Percentiles rank a stretch among this genome's conserved stretches.
Conservation (phyloP, 768 basidiomycete species). For the Suillus subluteus region DNA sequence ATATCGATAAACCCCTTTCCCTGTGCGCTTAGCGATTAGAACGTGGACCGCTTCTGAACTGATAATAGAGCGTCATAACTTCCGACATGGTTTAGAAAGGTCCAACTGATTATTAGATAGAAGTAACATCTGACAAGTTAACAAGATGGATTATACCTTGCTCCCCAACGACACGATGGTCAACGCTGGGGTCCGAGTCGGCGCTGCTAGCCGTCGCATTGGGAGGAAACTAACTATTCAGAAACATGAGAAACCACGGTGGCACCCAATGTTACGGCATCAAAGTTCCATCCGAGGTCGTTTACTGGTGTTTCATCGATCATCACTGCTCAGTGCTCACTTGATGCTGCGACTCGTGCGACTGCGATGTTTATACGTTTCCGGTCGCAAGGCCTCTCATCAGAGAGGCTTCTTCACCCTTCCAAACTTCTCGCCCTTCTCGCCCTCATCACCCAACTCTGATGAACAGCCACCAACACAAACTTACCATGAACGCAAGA, state of each 20-base stretch:
- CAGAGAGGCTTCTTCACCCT: slow-evolving; percentile 52
- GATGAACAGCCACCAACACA: slow-evolving; percentile 48
- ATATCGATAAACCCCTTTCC: not conserved
- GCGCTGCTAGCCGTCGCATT: not conserved
- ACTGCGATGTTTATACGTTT: slow-evolving; percentile 13
- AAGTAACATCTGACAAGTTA: not conserved
- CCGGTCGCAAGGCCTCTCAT: slow-evolving; percentile 8
- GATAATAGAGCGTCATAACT: not conserved
- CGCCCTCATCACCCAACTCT: slow-evolving; percentile 37
- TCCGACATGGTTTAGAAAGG: not conserved
- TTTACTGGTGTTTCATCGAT: not conserved
- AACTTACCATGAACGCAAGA: slow-evolving; percentile 80
- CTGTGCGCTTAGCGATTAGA: not conserved
- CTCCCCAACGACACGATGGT: not conserved
- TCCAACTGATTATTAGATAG: not conserved
- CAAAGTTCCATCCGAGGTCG: not conserved
- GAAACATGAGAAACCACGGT: too few relatives aligned
- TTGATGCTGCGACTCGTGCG: slow-evolving; percentile 24
- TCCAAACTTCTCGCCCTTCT: slow-evolving; percentile 50
- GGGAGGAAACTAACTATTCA: not conserved
- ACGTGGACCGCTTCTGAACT: slow-evolving; percentile 2
- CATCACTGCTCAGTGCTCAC: not conserved
- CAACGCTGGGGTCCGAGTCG: not conserved
- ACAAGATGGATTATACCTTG: slow-evolving; percentile 1
- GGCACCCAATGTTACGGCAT: slow-evolving; percentile 1